Conservation (phyloP, 2,329 filamentous ascomycete genomes). For the Blastomyces emzantsi region DNA sequence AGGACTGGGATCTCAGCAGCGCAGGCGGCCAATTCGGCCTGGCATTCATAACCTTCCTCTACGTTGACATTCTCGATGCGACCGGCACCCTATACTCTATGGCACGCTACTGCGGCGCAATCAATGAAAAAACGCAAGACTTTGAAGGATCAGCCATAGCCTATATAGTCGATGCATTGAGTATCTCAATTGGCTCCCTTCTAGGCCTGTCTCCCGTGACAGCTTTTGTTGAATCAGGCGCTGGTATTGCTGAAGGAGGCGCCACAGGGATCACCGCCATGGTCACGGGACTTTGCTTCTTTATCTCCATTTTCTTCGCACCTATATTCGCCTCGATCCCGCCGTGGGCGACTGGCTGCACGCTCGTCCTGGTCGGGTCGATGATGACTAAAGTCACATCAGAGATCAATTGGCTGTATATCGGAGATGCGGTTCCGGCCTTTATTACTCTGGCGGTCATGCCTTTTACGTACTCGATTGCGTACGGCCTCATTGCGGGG, state of each 20-base stretch:
- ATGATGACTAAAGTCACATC: slow-evolving; percentile 73
- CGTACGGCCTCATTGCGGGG: slow-evolving; percentile 74
- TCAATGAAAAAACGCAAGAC: slow-evolving; percentile 74
- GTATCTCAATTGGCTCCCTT: slow-evolving; percentile 70
- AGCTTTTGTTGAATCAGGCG: slow-evolving; percentile 81
- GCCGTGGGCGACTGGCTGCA: slow-evolving; percentile 80
- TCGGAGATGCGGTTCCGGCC: slow-evolving; percentile 73
- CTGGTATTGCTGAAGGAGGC: slow-evolving; percentile 80
- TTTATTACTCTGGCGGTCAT: slow-evolving; percentile 78
- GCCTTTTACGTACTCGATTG: slow-evolving; percentile 86
- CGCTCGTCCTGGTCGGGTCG: slow-evolving; percentile 77
- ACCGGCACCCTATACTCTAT: slow-evolving; percentile 85
- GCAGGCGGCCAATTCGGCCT: slow-evolving; percentile 70
- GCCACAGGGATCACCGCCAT: slow-evolving; percentile 78
- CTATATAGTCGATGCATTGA: slow-evolving; percentile 73
- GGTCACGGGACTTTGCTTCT: slow-evolving; percentile 70
- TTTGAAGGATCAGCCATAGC: slow-evolving; percentile 79
- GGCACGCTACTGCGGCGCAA: slow-evolving; percentile 71
- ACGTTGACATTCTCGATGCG: slow-evolving; percentile 80
- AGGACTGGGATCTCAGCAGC: slow-evolving; percentile 61
- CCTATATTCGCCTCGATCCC: slow-evolving; percentile 86
- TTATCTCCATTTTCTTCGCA: slow-evolving; percentile 80
- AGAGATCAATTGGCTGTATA: slow-evolving; percentile 83
- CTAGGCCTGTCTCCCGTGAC: slow-evolving; percentile 74
- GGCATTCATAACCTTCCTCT: slow-evolving; percentile 79